Base-by-base conservation (phyloP, 768 basidiomycete species). In the Amanita polypyramis region DNA sequence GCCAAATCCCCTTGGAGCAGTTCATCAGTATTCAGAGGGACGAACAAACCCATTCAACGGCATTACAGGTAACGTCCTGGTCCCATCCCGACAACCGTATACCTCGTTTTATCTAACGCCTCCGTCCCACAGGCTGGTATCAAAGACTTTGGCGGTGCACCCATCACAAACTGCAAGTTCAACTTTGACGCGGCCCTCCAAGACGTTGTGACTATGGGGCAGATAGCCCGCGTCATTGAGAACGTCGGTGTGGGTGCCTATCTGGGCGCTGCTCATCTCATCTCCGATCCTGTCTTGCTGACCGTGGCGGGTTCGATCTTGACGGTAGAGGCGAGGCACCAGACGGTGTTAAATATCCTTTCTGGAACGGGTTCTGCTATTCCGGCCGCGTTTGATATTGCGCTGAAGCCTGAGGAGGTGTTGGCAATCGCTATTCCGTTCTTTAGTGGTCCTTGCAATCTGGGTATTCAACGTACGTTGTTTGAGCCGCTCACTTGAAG, bases 261-360 rank as follows among this genome's bases (percentile, higher is more conserved):
- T 65, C 75, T 87, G 21, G 86, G 86, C 49, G 86, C 76, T 45
- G 78, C 83, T 5, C 69, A 74, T 46, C 70, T 85, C 34, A 51
- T 91, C 40, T 60, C 65, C 10, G 77, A 86, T 54, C 79, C 81
- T 11, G 63, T 70, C 20, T 56, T 88, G 48, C 65, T 86, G 43
- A 70, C 73, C 45, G 70, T 77, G n/a, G 86, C 85, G 34, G 83
- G 72, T 6, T 77, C 80, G 20, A 90, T 90, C 59, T 56, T 85
- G 62, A 82, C 86, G 23, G 71, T 87, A 40, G 89, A 92, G 58
- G 82, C 86, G n/a, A 81, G 89, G 40, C 89, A 93, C 56, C 80
- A 84, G 60, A 80, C 82, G 1, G 63, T 91, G 36, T 72, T 89
- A 44, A 90, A 91, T 67, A 56, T 88, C 52, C 55, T 92, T 45